phyloP scores from a whole-genome alignment of 345 rosid genomes.

The Alliaria petiolata region DNA sequence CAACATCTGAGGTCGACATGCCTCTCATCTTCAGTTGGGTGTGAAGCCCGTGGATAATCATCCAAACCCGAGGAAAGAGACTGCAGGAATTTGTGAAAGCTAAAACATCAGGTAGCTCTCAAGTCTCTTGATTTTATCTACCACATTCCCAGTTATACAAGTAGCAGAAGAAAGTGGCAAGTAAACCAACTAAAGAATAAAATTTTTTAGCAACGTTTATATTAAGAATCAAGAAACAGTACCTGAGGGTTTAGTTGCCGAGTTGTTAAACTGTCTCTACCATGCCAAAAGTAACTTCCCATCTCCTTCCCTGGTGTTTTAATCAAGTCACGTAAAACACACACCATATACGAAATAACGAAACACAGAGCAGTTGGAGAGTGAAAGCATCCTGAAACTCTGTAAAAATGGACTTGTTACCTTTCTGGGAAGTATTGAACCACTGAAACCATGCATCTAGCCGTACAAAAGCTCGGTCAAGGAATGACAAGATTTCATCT shows the following conservation, averaged over 20 bases:
- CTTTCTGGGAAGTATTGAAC: slow-evolving; percentile 83
- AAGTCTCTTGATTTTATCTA: background rate
- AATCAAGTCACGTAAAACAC: background rate
- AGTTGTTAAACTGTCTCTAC: slow-evolving; percentile 60
- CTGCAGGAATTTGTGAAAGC: background rate
- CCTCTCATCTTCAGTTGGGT: slow-evolving; percentile 81
- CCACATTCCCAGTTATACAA: background rate
- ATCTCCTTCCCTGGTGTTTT: slow-evolving; percentile 57
- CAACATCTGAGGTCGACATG: slow-evolving; percentile 96
- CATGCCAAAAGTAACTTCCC: slow-evolving; percentile 87
- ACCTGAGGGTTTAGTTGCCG: slow-evolving; percentile 88
- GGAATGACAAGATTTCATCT: slow-evolving; percentile 58
- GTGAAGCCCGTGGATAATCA: slow-evolving; percentile 96
- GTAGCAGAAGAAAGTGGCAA: too few species aligned
- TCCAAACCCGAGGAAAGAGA: slow-evolving; percentile 72
- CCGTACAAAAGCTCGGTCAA: slow-evolving; percentile 63
- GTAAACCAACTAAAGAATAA: too few species aligned
- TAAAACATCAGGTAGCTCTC: background rate
- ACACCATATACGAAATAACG: background rate
- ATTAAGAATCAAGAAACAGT: background rate
- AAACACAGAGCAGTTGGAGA: background rate
- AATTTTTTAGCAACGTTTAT: too few species aligned
- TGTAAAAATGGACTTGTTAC: slow-evolving; percentile 31
- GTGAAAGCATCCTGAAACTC: background rate
- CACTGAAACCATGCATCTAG: slow-evolving; percentile 91